A percentile compares a stretch with the other conserved stretches of the same genome.
phyloP scores from a whole-genome alignment of 2,329 filamentous ascomycete genomes.

The Apiospora rasikravindrae region DNA sequence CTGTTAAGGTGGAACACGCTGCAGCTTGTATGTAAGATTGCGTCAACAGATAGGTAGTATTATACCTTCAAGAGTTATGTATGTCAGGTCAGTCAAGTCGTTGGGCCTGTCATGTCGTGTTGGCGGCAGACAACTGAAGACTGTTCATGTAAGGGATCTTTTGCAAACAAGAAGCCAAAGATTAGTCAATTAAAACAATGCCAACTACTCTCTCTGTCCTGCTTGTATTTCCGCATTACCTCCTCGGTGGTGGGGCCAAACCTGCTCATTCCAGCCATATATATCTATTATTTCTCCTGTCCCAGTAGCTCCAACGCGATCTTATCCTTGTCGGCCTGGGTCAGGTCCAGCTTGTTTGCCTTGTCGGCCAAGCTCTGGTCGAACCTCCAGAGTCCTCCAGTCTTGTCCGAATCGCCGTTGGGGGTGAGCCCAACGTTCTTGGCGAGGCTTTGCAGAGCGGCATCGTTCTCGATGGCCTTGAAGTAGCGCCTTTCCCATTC shows the following conservation, averaged over 20 bases:
- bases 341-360: slow-evolving; percentile 41
- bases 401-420: slow-evolving; percentile 64
- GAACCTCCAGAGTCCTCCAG: slow-evolving; percentile 65
- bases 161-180: background rate
- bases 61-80: background rate
- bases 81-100: background rate
- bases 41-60: background rate
- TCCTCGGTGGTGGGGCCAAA: background rate
- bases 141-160: background rate
- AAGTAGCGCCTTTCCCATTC: slow-evolving; percentile 90
- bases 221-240: background rate
- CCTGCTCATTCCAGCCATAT: background rate
- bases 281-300: slow-evolving; percentile 30
- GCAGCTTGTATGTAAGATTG: background rate
- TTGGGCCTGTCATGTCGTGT: background rate
- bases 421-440: slow-evolving; percentile 51
- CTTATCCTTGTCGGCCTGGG: slow-evolving; percentile 44
- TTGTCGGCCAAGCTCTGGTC: slow-evolving; percentile 52
- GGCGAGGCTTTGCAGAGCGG: slow-evolving; percentile 52
- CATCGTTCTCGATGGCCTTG: slow-evolving; percentile 53
- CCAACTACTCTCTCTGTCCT: background rate
- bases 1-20: background rate
- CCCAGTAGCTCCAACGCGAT: slow-evolving; percentile 41
- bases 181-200: slow-evolving; percentile 10
- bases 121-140: background rate